Evolutionary conservation across 805 yeast species (phyloP).

Genomic region (Candida succiphila): DNA sequence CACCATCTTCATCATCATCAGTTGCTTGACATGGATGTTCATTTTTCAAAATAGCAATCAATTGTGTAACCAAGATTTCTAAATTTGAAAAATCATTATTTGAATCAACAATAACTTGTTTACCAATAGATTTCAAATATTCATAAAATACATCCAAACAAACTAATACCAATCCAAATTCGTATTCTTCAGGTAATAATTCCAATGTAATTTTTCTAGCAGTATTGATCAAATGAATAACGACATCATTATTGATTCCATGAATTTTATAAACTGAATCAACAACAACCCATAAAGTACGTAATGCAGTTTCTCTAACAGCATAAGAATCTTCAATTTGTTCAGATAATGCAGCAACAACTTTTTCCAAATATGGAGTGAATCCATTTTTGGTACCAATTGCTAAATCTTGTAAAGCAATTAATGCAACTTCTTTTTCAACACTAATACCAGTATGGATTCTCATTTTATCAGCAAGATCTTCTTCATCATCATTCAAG

Average conservation of each 20-base stretch:
- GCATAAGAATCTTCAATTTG: slow-evolving; percentile 85
- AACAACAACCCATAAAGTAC: slow-evolving; percentile 75
- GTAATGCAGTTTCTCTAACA: slow-evolving; percentile 78
- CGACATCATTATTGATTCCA: slow-evolving; percentile 48
- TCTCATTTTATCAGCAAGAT: slow-evolving; percentile 60
- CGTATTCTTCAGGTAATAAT: slow-evolving; percentile 70
- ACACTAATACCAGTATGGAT: slow-evolving; percentile 92
- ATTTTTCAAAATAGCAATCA: slow-evolving; percentile 67
- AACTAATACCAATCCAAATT: slow-evolving; percentile 69
- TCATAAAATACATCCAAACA: slow-evolving; percentile 68
- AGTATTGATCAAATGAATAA: slow-evolving; percentile 48
- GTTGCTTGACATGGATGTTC: slow-evolving; percentile 78
- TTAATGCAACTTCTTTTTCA: slow-evolving; percentile 93
- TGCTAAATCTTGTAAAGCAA: slow-evolving; percentile 83
- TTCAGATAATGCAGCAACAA: slow-evolving; percentile 51
- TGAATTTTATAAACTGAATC: slow-evolving; percentile 53
- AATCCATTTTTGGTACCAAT: slow-evolving; percentile 77
- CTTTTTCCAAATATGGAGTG: slow-evolving; percentile 64
- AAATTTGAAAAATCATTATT: slow-evolving; percentile 45
- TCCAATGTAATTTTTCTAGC: slow-evolving; percentile 60
- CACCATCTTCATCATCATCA: slow-evolving; percentile 53
- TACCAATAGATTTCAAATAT: slow-evolving; percentile 60
- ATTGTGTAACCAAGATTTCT: slow-evolving; percentile 59
- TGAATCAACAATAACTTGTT: slow-evolving; percentile 56
- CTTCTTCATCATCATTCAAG: slow-evolving; percentile 45